Percentiles rank a stretch among this genome's conserved stretches.
These are phyloP conservation scores for Botryobasidium botryosum DNA, from an alignment of 768 basidiomycete genomes.

Conservation along the genomic window DNA sequence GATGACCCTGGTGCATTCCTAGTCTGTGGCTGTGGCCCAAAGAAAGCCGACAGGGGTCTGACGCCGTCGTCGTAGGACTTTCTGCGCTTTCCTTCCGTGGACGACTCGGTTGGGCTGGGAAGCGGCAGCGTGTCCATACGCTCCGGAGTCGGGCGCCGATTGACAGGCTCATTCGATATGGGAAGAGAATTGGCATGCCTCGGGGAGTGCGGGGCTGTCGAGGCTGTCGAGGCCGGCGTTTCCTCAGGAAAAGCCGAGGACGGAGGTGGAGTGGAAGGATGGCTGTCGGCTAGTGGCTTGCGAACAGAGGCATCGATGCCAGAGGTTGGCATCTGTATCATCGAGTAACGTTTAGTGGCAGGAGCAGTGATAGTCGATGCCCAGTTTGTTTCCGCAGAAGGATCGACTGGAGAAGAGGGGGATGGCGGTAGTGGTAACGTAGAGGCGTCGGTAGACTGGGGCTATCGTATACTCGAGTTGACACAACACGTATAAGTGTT, in stretches of 20 bases:
- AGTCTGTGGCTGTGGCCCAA: slow-evolving; percentile 12
- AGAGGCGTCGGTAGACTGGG: too few species aligned
- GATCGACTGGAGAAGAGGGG: too few species aligned
- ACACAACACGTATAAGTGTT: background rate
- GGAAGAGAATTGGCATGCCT: too few species aligned
- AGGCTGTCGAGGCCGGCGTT: background rate
- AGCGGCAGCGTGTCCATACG: slow-evolving; percentile 2
- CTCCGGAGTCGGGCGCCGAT: slow-evolving; percentile 1
- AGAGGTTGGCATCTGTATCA: background rate
- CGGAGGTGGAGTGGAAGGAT: background rate
- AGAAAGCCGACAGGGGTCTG: slow-evolving; percentile 24
- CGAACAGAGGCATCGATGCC: too few species aligned
- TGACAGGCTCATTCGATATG: too few species aligned
- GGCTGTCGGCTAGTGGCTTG: too few species aligned
- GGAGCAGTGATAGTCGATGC: too few species aligned
- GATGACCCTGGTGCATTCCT: slow-evolving; percentile 3
- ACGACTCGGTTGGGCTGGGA: background rate
- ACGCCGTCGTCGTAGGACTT: slow-evolving; percentile 31
- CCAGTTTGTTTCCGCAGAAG: too few species aligned
- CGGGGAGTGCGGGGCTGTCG: slow-evolving; percentile 2
- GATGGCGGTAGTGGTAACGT: background rate
- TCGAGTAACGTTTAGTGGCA: background rate
- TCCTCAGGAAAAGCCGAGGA: background rate
- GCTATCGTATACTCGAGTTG: background rate
- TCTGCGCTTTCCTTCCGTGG: slow-evolving; percentile 11